Evolutionary conservation across 2,329 filamentous ascomycete species (phyloP), one percentile per base, ranked within the genome.

Genomic region (Aureobasidium melanogenum): DNA sequence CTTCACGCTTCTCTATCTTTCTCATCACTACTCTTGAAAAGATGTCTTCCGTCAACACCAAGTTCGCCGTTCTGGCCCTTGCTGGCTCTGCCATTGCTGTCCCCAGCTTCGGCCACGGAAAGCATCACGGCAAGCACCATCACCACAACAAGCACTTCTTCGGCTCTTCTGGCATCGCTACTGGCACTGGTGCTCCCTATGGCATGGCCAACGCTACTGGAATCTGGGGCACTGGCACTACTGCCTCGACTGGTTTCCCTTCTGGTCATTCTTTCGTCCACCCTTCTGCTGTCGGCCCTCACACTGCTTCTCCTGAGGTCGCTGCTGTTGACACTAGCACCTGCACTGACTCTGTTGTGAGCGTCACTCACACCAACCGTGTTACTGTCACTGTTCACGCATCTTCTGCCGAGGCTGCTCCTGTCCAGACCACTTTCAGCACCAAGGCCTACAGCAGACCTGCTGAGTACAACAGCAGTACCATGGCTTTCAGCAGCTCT

Each of bases 21-120:
- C 52, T 62, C 43, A 47, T 46, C 46, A 58, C 50, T 44, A 62
- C 63, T n/a, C 48, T 44, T 48, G 47, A 46, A 38, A 68, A 62
- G 64, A 74, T 74, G 72, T 70, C 69, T 64, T 68, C 69, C 28
- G 64, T 68, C 70, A 68, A 67, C 62, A 70, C 71, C 64, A 71
- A 74, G 66, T 67, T 79, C 65, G 72, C 71, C 64, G 69, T 78
- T 63, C 67, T 79, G 73, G 74, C 76, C 55, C 70, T 79, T 63
- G 71, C 72, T 63, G 71, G 72, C 62, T 68, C 71, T 54, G 75
- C 71, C 62, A 69, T 75, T 22, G 75, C 75, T 57, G 65, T 72
- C 59, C 71, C 76, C 44, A 72, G 72, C 64, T 38, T 60, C 43
- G 60, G 61, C 48, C 61, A 64, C 55, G 58, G 69, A 26, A 62